A percentile compares a stretch with the other conserved stretches of the same genome.
These are phyloP conservation scores for Epichloe brachyelytri DNA, from an alignment of 2,329 filamentous ascomycete species.

Conservation along the genomic window DNA sequence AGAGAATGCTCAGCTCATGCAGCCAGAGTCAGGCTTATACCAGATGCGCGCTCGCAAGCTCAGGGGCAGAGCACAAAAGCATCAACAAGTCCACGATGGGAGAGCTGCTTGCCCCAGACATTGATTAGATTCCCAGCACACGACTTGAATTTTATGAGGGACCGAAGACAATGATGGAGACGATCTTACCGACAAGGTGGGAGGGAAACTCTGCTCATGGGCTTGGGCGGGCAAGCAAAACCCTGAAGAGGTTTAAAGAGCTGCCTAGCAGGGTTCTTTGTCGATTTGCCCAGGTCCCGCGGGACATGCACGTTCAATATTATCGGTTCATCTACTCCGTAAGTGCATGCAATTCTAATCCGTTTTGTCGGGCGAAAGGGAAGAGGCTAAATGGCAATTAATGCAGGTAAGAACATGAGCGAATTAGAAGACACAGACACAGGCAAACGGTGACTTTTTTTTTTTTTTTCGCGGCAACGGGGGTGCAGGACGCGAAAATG, in stretches of 20 bases:
- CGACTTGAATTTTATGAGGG: not conserved
- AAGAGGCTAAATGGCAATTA: too few species aligned
- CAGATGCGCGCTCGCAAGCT: slow-evolving; percentile 2
- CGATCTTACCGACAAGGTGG: not conserved
- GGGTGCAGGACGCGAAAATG: too few species aligned
- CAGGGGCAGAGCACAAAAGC: not conserved
- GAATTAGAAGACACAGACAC: too few species aligned
- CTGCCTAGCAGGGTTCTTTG: slow-evolving; percentile 4
- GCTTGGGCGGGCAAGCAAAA: not conserved
- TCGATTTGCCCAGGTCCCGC: slow-evolving; percentile 1
- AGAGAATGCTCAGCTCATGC: not conserved
- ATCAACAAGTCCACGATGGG: slow-evolving; percentile 1
- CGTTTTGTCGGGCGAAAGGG: too few species aligned
- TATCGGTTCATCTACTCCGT: too few species aligned
- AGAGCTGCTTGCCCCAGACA: not conserved
- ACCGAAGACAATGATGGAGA: not conserved
- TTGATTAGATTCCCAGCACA: not conserved
- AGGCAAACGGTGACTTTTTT: too few species aligned
- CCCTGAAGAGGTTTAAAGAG: slow-evolving; percentile 1
- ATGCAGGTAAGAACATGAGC: too few species aligned
- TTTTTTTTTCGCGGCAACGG: too few species aligned
- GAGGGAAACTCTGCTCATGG: slow-evolving; percentile 1
- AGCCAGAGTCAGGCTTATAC: not conserved
- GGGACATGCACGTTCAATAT: too few species aligned
- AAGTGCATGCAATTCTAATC: too few species aligned